Base-by-base conservation (phyloP, 257 asterid genomes). In the Pogostemon cablin region DNA sequence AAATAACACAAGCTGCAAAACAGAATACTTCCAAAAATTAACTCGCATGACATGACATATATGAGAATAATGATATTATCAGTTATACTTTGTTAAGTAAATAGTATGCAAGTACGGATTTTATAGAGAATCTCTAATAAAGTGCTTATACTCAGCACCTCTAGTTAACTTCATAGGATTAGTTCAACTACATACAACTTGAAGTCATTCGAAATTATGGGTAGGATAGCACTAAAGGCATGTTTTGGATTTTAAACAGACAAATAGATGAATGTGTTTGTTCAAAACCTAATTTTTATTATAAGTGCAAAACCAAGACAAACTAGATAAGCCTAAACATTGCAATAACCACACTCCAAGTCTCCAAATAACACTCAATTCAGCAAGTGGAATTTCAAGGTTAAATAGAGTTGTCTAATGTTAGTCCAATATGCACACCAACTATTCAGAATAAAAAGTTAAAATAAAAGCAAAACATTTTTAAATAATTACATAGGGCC, bases 1-100 rank as follows among this genome's bases (percentile, higher is more conserved):
- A 84, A 95, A 95, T 82, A 95, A 79, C 83, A 95, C 59, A 74
- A 91, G 95, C 99, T 95, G 96, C 80, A 84, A 72, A 57, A 75
- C 43, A 56, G 57, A 60, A 68, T 38, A 60, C 35, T 41, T 56
- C 7, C 34, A 9, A n/a, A 72, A 54, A 11, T 67, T 63, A 68
- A 56, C 42, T 39, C 35, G 68, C 62, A 71, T 17, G 67, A 59
- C 10, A 67, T 32, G 67, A 59, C 10, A 67, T 32, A 63, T 34
- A 59, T 41, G 49, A 77, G 72, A 32, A 43, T 46, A 46, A 57
- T 9, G 54, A 64, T 15, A 71, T 42, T 62, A 20, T 40, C 15
- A 25, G 5, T 69, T 40, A 42, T 72, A 53, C 71, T 43, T 49
- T 58, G n/a, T 60, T 47, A 46, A 39, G 12, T 37, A 55, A 50